Evolutionary conservation across 1,284 basidiomycete species (phyloP).

Genomic region (Acaromyces ingoldii): DNA sequence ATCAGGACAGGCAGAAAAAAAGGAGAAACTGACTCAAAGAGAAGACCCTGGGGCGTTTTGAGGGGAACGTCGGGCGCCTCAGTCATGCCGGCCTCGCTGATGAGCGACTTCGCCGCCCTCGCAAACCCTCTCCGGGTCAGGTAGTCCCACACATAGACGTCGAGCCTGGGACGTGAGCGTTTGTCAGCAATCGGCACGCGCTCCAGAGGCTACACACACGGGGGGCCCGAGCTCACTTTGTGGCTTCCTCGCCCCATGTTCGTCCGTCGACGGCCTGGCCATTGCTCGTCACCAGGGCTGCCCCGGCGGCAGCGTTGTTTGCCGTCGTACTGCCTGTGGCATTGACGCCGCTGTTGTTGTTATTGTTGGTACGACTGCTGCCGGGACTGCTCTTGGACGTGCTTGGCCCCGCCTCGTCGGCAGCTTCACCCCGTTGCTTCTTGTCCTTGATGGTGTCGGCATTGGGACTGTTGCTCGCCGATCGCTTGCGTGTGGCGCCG

Average conservation of each 20-base stretch:
- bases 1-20: neutral
- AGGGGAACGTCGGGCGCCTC: slow-evolving; percentile 45
- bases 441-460: neutral
- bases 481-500: neutral
- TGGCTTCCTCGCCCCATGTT: slow-evolving; percentile 39
- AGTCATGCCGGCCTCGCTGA: slow-evolving; percentile 40
- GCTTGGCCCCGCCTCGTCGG: neutral
- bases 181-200: slow-evolving; percentile 1
- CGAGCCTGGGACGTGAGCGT: too few relatives aligned
- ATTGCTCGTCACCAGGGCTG: too few relatives aligned
- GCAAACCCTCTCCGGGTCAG: slow-evolving; percentile 40
- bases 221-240: slow-evolving; percentile 21
- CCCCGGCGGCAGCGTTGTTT: too few relatives aligned
- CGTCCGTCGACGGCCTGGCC: too few relatives aligned
- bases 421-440: neutral
- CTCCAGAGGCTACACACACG: neutral
- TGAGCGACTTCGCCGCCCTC: slow-evolving; percentile 36
- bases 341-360: too few relatives aligned
- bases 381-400: too few relatives aligned
- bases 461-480: neutral
- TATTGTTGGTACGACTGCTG: too few relatives aligned
- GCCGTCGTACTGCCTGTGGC: too few relatives aligned
- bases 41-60: slow-evolving; percentile 40
- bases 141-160: slow-evolving; percentile 51
- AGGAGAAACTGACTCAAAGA: slow-evolving; percentile 36